Evolutionary conservation across 2,329 filamentous ascomycete genomes (phyloP).

Genomic region (Penicillium hordei): DNA sequence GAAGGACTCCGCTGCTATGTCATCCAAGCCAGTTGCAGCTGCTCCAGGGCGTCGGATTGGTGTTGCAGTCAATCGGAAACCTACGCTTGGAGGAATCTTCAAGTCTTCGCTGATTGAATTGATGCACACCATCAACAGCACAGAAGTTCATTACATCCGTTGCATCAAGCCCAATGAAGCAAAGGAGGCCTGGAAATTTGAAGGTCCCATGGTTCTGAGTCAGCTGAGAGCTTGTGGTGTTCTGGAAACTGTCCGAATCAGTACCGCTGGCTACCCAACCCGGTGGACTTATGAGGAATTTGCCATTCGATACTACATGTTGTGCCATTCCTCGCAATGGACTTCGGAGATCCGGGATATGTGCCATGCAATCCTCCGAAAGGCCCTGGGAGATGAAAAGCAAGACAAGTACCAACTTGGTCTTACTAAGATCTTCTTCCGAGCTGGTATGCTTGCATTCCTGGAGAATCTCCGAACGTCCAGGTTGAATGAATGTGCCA

Average conservation of each 20-base stretch:
- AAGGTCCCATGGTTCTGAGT: conserved; percentile 97
- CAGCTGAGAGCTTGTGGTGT: conserved; percentile 98
- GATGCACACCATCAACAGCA: conserved; percentile 96
- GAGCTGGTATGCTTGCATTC: conserved; percentile 97
- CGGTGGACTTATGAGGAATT: conserved; percentile 99
- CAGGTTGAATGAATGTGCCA: conserved; percentile 86
- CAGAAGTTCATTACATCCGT: conserved; percentile 97
- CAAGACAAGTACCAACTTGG: conserved; percentile 96
- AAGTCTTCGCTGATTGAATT: conserved; percentile 97
- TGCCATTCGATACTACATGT: conserved; percentile 95
- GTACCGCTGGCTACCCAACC: conserved; percentile 93
- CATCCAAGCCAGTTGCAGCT: conserved; percentile 72
- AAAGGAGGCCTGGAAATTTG: conserved; percentile 96
- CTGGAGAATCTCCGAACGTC: conserved; percentile 90
- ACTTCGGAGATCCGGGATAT: conserved; percentile 91
- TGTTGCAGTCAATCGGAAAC: conserved; percentile 91
- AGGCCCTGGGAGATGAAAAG: conserved; percentile 78
- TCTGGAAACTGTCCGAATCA: conserved; percentile 95
- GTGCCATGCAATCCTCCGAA: conserved; percentile 87
- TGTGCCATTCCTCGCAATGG: conserved; percentile 86
- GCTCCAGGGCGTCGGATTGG: conserved; percentile 79
- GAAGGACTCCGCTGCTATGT: conserved; percentile 68
- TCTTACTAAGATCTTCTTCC: conserved; percentile 98
- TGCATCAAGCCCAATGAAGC: conserved; percentile 99
- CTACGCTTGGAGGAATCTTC: conserved; percentile 96